Conservation (phyloP, 2,329 filamentous ascomycete genomes). For the Xylariaceae sp. region DNA sequence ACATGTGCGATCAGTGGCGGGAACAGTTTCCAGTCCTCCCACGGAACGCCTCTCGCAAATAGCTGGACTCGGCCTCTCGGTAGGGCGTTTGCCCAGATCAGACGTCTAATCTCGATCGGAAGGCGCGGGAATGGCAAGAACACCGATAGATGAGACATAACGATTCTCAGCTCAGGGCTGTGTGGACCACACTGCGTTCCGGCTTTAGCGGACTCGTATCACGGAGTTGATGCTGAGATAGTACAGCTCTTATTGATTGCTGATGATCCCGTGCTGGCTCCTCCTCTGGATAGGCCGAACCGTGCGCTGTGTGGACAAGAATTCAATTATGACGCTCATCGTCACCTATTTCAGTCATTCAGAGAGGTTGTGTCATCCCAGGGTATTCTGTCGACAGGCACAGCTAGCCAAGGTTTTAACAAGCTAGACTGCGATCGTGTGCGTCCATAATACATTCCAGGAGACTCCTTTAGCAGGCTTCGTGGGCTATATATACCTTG, state of each 20-base stretch:
- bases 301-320: constrained; percentile 15
- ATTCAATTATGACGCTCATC: constrained; percentile 17
- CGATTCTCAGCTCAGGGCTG: not conserved
- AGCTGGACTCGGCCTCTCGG: constrained; percentile 38
- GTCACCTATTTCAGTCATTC: constrained; percentile 7
- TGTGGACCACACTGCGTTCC: constrained; percentile 1
- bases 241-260: constrained; percentile 4
- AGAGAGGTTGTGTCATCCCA: constrained; percentile 7
- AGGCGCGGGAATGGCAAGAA: constrained; percentile 36
- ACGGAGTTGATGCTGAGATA: not conserved
- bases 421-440: constrained; percentile 12
- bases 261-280: constrained; percentile 8
- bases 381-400: constrained; percentile 5
- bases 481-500: constrained; percentile 20
- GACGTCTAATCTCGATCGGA: constrained; percentile 37
- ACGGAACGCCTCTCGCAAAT: constrained; percentile 37
- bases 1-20: constrained; percentile 34
- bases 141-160: constrained; percentile 30
- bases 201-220: not conserved
- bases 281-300: constrained; percentile 12
- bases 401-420: constrained; percentile 9
- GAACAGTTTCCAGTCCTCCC: constrained; percentile 37
- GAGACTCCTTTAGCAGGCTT: not conserved
- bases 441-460: constrained; percentile 11
- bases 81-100: constrained; percentile 35